Evolutionary conservation across 75 land plant species (phyloP), one percentile per base, ranked within the genome.

Genomic region (Picea glauca): DNA sequence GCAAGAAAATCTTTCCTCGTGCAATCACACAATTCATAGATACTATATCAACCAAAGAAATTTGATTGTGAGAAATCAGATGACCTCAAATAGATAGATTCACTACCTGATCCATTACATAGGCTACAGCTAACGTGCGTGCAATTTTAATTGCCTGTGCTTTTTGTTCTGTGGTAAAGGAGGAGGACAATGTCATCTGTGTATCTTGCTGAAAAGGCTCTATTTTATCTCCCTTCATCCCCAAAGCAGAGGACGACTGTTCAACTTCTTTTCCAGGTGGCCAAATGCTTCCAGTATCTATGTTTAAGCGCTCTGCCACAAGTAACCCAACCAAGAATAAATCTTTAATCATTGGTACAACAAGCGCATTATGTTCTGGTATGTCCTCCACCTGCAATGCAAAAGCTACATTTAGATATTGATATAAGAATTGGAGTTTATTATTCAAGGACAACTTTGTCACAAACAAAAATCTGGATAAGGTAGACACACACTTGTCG

Each of bases 81-180:
- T 50, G 56, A 14, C 59, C 30, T 26, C 26, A n/a, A 75, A 26
- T 62, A 30, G 23, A 72, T 31, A 38, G 6, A 54, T 57, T 67
- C 15, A 26, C 60, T 78, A 98, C 99, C 98, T 98, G 99, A 88
- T 98, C 99, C 98, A 98, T 91, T 21, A 98, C 93, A 89, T 94
- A 93, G 30, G 98, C 98, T 75, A 91, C 79, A 58, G 99, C 98
- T 62, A 98, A 75, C 21, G 98, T 85, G 43, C 87, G 91, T 66
- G 96, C 83, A 68, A 98, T 88, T 56, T 87, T 90, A 46, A 83
- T 78, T 18, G 90, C 91, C 80, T 88, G 90, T 21, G 79, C 67
- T 80, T 75, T 83, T 77, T 93, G 90, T 33, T 95, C 91, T 78
- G 67, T 62, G 17, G 80, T 87, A 56, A 98, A 87, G n/a, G 60